Evolutionary conservation across 164 flowering plant species (phyloP).

Genomic region (Vitis amurensis): DNA sequence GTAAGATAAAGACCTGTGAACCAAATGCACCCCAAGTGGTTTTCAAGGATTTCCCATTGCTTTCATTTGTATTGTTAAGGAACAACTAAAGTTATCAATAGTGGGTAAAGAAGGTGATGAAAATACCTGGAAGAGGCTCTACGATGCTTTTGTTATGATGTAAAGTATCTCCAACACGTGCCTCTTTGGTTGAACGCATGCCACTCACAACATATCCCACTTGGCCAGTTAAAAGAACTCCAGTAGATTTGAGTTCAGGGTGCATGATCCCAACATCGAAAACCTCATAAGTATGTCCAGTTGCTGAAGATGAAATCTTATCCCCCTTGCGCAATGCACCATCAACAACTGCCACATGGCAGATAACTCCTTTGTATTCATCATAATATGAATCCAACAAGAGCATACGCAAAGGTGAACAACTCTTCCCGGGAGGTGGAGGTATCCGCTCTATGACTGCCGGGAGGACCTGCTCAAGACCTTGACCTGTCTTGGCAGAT

Average conservation of each 20-base stretch:
- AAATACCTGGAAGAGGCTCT: slow-evolving; percentile 85
- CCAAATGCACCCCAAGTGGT: no score
- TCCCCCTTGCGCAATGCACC: slow-evolving; percentile 83
- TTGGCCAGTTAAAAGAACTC: slow-evolving; percentile 87
- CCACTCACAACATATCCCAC: slow-evolving; percentile 94
- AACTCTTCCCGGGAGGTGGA: slow-evolving; percentile 77
- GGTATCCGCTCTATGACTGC: slow-evolving; percentile 93
- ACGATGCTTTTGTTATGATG: slow-evolving; percentile 47
- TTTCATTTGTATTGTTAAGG: no score
- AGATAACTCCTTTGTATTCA: slow-evolving; percentile 94
- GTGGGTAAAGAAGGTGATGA: background rate
- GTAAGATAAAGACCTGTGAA: no score
- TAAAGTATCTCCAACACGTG: slow-evolving; percentile 92
- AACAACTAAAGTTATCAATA: background rate
- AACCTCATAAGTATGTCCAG: slow-evolving; percentile 78
- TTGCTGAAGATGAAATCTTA: slow-evolving; percentile 82
- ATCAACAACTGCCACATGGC: slow-evolving; percentile 98
- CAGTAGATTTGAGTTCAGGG: slow-evolving; percentile 88
- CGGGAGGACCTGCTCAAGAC: slow-evolving; percentile 93
- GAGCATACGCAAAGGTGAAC: slow-evolving; percentile 78
- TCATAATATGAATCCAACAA: slow-evolving; percentile 93
- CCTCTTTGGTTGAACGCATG: slow-evolving; percentile 96
- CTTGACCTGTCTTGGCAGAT: slow-evolving; percentile 95
- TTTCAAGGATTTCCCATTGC: no score
- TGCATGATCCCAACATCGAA: slow-evolving; percentile 93